phyloP scores from a whole-genome alignment of 2,329 filamentous ascomycete genomes.

The Cordyceps militaris region DNA sequence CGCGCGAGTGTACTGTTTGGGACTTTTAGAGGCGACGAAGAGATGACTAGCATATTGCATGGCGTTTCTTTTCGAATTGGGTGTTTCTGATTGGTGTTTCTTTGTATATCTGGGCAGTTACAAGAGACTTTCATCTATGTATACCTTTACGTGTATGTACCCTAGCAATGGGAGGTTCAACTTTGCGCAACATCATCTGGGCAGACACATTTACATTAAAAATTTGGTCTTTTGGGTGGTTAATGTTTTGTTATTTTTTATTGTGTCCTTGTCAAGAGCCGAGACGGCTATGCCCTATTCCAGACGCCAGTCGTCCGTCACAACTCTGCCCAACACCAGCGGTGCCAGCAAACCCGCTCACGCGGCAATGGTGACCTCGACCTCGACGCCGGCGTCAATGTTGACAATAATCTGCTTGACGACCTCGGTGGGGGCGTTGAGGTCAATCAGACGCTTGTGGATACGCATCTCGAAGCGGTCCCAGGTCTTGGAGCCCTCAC shows the following conservation, averaged over 20 bases:
- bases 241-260: background rate
- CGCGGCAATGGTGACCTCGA: conserved; percentile 87
- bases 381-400: conserved; percentile 89
- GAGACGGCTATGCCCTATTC: conserved; percentile 5
- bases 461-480: conserved; percentile 98
- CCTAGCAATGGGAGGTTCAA: background rate
- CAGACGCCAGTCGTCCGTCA: conserved; percentile 2
- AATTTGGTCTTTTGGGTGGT: background rate
- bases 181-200: background rate
- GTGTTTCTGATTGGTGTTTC: background rate
- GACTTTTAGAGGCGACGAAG: conserved; percentile 48
- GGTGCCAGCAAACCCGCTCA: conserved; percentile 35
- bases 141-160: background rate
- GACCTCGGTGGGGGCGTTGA: conserved; percentile 95
- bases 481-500: conserved; percentile 99
- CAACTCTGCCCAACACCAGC: background rate
- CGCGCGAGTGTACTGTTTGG: conserved; percentile 67
- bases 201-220: background rate
- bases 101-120: background rate
- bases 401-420: conserved; percentile 97
- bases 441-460: conserved; percentile 96
- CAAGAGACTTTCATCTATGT: background rate
- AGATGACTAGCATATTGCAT: background rate
- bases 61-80: background rate
- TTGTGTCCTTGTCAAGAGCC: background rate